phyloP scores from a whole-genome alignment of 805 yeast genomes.

The Lachancea meyersii region DNA sequence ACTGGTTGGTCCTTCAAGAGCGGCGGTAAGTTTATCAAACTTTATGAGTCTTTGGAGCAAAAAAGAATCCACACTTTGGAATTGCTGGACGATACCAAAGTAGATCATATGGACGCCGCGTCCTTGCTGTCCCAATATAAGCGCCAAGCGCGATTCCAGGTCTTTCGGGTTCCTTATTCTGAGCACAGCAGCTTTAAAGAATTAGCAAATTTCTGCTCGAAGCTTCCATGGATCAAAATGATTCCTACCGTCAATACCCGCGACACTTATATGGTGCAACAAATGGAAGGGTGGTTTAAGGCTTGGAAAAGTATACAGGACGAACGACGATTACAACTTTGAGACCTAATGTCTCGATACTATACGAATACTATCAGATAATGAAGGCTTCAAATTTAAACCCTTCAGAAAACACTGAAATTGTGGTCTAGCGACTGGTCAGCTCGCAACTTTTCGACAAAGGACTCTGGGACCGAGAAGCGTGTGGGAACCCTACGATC shows the following conservation, averaged over 20 bases:
- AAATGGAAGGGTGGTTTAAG: slow-evolving; percentile 34
- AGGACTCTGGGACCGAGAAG: slow-evolving; percentile 22
- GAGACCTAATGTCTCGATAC: not conserved
- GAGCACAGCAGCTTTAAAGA: slow-evolving; percentile 92
- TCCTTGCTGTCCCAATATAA: slow-evolving; percentile 31
- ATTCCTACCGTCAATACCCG: slow-evolving; percentile 71
- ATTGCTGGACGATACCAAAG: slow-evolving; percentile 12
- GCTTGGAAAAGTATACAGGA: slow-evolving; percentile 24
- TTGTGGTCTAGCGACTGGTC: slow-evolving; percentile 11
- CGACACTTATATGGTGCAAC: slow-evolving; percentile 19
- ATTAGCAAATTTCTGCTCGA: slow-evolving; percentile 55
- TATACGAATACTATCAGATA: too few species aligned
- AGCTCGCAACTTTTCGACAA: slow-evolving; percentile 15
- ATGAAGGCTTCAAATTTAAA: not conserved
- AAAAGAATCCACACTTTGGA: slow-evolving; percentile 15
- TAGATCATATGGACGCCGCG: slow-evolving; percentile 13
- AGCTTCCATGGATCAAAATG: slow-evolving; percentile 44
- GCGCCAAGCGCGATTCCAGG: slow-evolving; percentile 35
- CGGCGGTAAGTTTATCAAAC: slow-evolving; percentile 14
- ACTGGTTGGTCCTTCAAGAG: slow-evolving; percentile 80
- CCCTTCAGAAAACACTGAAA: slow-evolving; percentile 2
- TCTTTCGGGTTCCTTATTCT: slow-evolving; percentile 75
- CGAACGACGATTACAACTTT: not conserved
- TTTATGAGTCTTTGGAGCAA: slow-evolving; percentile 13
- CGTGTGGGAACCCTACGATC: slow-evolving; percentile 29